Base-by-base conservation (phyloP, 164 flowering plant genomes). In the Stephania yunnanensis region DNA sequence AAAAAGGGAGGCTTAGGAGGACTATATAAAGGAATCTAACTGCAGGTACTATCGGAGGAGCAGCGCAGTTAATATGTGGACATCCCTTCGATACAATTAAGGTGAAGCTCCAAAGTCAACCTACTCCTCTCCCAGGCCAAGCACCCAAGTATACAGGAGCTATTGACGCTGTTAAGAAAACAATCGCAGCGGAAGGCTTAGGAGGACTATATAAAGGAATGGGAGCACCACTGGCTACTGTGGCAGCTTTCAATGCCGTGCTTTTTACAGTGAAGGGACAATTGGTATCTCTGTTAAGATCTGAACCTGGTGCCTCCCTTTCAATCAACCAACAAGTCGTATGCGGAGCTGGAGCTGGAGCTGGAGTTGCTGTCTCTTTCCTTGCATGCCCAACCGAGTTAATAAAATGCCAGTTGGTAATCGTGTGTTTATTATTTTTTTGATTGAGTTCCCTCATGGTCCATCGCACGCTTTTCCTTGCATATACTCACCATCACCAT, bases 141-240 rank as follows among this genome's bases (percentile, higher is more conserved):
- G 83, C 81, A 53, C 93, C 88, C 53, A 93, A 86, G 81, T 95
- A 73, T 75, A 68, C 92, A 0, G 97, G 99, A 77, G 98, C 99
- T n/a, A 87, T 95, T 11, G 96, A 95, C 87, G 99, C 99, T 65
- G 98, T 93, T 64, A 88, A 77, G 83, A 89, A 95, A 81, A 95
- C 98, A 67, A 17, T 95, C 74, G 88, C 96, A 22, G 91, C 92
- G 12, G 99, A 93, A 88, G 99, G 98, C 46, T 83, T 86, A 1
- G 75, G 90, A 63, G 99, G 97, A 44, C 78, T 95, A 79, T 95
- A 85, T 86, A 95, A 95, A 80, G 99, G 99, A 36, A 93, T 95
- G 99, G 99, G 99, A 10, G 99, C 97, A 46, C 99, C 99, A 74
- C 97, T 95, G 75, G 98, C 99, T 48, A 93, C 99, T 25, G 98